Base-by-base conservation (phyloP, 2,329 filamentous ascomycete species). In the Lachnellula cervina region DNA sequence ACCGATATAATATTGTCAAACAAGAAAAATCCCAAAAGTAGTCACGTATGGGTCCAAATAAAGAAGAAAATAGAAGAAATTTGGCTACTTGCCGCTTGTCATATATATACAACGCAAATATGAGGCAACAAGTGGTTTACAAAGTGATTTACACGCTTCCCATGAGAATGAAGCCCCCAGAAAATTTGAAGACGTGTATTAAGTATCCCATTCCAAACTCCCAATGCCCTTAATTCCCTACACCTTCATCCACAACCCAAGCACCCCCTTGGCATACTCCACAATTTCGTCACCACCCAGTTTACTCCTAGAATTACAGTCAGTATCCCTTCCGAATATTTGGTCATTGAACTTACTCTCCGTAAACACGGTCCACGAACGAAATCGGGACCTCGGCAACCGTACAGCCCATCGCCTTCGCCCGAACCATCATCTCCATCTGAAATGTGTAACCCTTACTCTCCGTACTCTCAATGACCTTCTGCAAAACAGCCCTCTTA, bases 371-470 rank as follows among this genome's bases (percentile, higher is more conserved):
- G 73, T 99, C 95, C 42, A 97, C 94, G 72, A 99, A 99, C 23
- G 84, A 89, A 64, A 99, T 99, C 13, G 94, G 94, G 59, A 96
- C 93, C 79, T 99, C 94, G 16, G 89, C 90, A 34, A 99, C 93
- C 38, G 86, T 89, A 77, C 84, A 96, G 1, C 94, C 93, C 89
- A 97, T 92, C 16, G 88, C 89, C 83, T 97, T 97, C 35, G 94
- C 94, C 59, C 92, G 82, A 8, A 97, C 93, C 87, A 97, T 97
- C 85, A 99, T 88, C 80, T 97, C 93, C 94, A 99, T 99, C 83
- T 99, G 94, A 80, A 99, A 99, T 42, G 89, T 93, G 73, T 97
- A 99, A 2, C 94, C 94, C 77, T 97, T 96, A 71, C 90, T 94
- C 80, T 97, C 88, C 8, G 91, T 97, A 74, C 82, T 90, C 69